Evolutionary conservation across 2,329 filamentous ascomycete genomes (phyloP), one percentile per base, ranked within the genome.

Genomic region (Colletotrichum caudatum): DNA sequence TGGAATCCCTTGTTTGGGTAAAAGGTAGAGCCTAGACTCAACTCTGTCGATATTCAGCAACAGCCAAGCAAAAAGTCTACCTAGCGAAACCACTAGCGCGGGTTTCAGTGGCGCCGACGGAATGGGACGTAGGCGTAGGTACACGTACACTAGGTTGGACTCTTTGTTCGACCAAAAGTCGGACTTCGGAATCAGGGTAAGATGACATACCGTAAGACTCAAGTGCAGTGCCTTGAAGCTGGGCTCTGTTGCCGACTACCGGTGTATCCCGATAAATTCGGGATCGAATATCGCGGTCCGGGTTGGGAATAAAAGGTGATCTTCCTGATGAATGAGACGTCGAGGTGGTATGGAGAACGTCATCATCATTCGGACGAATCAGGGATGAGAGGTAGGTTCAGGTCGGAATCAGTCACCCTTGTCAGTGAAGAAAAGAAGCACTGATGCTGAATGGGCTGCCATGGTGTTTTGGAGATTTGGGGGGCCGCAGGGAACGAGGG

Each of bases 21-120:
- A 48, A 33, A 44, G 56, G 46, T 20, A 65, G 56, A 33, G 37
- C 51, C 48, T 39, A 48, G 39, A 29, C 46, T 48, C 44, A 68
- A 71, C 58, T 53, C 35, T 48, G 58, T 41, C 69, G 57, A 69
- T 59, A 48, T 59, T 53, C 26, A 35, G 29, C 33, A 16, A 20
- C 11, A 39, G 6, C 46, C 44, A 56, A 44, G 58, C 41, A 60
- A 37, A 41, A 67, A 57, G 50, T 50, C 48, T 58, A 33, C 44
- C 50, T 58, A 33, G 51, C 50, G 50, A 68, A 64, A 64, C 57
- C 14, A 26, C 65, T 69, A 68, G 65, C 53, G 53, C 37, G 46
- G 58, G 64, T 69, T 64, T 41, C 64, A 64, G 69, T 59, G 64
- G 53, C 58, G 46, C 58, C 58, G 61, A 41, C 44, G 53, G 23